phyloP scores from a whole-genome alignment of 352 stramenopile species.

The Aphanomyces cochlioides region DNA sequence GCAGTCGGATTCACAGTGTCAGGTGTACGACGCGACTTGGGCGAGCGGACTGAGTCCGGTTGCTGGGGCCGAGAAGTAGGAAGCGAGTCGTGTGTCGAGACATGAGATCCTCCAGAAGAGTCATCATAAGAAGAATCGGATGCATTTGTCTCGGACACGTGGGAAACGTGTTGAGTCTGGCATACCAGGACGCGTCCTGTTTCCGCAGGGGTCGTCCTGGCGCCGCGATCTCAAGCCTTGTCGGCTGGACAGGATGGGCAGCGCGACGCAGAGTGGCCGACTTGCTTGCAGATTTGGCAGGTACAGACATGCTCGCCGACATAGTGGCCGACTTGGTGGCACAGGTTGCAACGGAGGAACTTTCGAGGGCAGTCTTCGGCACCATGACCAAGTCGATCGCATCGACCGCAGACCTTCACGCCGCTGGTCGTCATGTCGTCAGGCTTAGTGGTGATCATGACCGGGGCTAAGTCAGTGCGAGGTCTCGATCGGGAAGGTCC shows the following conservation, averaged over 20 bases:
- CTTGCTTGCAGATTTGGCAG: background rate
- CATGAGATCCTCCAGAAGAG: no score
- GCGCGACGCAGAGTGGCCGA: background rate
- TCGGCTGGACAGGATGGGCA: background rate
- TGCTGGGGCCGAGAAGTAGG: no score
- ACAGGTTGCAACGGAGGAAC: background rate
- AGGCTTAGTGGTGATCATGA: background rate
- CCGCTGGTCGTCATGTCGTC: background rate
- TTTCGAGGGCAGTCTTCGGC: background rate
- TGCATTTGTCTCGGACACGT: no score
- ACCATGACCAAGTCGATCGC: background rate
- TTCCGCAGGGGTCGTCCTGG: no score
- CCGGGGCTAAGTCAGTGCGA: background rate
- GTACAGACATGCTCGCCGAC: background rate
- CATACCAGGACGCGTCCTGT: no score
- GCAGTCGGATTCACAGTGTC: no score
- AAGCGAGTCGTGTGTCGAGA: no score
- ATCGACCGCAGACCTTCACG: background rate
- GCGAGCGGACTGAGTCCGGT: no score
- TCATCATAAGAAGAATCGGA: no score
- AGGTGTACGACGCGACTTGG: no score
- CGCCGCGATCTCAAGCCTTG: background rate
- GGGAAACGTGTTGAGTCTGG: background rate
- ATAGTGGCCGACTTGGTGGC: background rate
- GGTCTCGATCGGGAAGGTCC: no score